These are phyloP conservation scores for Aspergillus alliaceus DNA, from an alignment of 2,329 filamentous ascomycete genomes.

Conservation along the genomic window DNA sequence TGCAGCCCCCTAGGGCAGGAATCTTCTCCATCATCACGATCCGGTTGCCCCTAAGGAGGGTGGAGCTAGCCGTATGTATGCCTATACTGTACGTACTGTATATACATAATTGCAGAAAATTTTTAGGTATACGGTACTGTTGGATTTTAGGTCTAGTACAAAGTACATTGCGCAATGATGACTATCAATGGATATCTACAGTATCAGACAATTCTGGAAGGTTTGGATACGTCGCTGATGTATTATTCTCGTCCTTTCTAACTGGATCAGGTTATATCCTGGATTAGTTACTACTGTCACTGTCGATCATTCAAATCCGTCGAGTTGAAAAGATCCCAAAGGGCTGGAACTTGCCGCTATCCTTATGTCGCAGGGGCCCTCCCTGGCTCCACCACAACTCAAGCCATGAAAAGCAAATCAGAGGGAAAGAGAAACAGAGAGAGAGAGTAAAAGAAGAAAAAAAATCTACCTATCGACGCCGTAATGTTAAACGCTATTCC, in stretches of 20 bases:
- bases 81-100: too few species aligned
- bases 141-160: background rate
- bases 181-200: conserved; percentile 3
- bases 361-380: conserved; percentile 3
- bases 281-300: conserved; percentile 3
- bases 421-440: background rate
- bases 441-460: background rate
- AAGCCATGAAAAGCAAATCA: background rate
- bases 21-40: background rate
- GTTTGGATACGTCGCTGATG: conserved; percentile 19
- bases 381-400: background rate
- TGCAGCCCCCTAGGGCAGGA: conserved; percentile 1
- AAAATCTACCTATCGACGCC: conserved; percentile 8
- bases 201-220: conserved; percentile 1
- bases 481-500: background rate
- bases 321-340: conserved; percentile 2
- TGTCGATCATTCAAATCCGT: conserved; percentile 11
- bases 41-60: background rate
- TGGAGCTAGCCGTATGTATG: background rate
- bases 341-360: conserved; percentile 10
- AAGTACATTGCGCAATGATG: conserved; percentile 1
- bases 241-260: conserved; percentile 5
- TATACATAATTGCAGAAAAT: background rate
- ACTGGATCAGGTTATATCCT: conserved; percentile 9
- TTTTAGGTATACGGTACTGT: too few species aligned